Conservation (phyloP, 2,329 filamentous ascomycete genomes). For the Elsinoe australis region DNA sequence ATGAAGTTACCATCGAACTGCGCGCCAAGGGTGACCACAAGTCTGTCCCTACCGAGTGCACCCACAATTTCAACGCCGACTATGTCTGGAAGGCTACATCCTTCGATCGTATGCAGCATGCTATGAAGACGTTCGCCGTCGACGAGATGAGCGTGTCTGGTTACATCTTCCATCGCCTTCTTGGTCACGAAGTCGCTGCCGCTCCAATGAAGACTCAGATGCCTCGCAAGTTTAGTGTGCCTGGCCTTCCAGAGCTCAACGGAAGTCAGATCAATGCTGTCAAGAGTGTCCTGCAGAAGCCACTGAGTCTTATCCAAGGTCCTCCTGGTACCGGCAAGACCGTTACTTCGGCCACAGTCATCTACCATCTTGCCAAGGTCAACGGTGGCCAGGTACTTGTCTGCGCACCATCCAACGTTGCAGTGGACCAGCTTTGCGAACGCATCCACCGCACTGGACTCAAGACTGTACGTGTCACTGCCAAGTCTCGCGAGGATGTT, state of each 20-base stretch:
- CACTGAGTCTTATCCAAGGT: slow-evolving; percentile 90
- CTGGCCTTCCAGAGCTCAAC: slow-evolving; percentile 88
- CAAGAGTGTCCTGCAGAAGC: slow-evolving; percentile 87
- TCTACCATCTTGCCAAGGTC: slow-evolving; percentile 93
- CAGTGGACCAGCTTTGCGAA: slow-evolving; percentile 95
- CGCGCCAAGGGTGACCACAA: slow-evolving; percentile 94
- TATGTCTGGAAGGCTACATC: slow-evolving; percentile 99
- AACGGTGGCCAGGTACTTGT: slow-evolving; percentile 92
- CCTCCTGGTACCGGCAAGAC: slow-evolving; percentile 97
- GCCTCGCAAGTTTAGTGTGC: slow-evolving; percentile 94
- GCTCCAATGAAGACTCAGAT: slow-evolving; percentile 93
- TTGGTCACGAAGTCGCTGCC: slow-evolving; percentile 89
- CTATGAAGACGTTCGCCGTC: slow-evolving; percentile 98
- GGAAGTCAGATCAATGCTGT: slow-evolving; percentile 93
- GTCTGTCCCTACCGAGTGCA: slow-evolving; percentile 88
- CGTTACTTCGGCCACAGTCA: slow-evolving; percentile 96
- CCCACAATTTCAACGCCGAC: slow-evolving; percentile 95
- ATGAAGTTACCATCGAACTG: slow-evolving; percentile 91
- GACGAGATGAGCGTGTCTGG: slow-evolving; percentile 98
- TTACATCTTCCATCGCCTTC: slow-evolving; percentile 94
- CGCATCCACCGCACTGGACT: slow-evolving; percentile 89
- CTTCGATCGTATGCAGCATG: slow-evolving; percentile 97
- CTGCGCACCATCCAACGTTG: slow-evolving; percentile 95
- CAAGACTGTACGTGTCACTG: slow-evolving; percentile 96
- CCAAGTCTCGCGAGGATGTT: slow-evolving; percentile 96